Evolutionary conservation across 805 yeast genomes (phyloP).

Genomic region (Middelhovenomyces tepae): DNA sequence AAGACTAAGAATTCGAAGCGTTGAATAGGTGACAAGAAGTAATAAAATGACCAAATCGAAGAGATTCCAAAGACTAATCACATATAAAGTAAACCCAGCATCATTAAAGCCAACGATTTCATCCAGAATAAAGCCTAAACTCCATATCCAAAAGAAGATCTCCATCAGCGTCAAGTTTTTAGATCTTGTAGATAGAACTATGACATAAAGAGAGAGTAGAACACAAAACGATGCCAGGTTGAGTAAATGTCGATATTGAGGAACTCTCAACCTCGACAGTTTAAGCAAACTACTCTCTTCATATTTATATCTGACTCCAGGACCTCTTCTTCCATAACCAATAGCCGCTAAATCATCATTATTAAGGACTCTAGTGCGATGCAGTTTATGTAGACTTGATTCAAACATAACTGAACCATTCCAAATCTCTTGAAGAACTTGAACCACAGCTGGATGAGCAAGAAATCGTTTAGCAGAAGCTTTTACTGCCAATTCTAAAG

Average conservation of each 20-base stretch:
- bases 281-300: slow-evolving; percentile 29
- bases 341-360: slow-evolving; percentile 19
- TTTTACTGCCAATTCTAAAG: slow-evolving; percentile 43
- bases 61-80: slow-evolving; percentile 45
- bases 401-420: slow-evolving; percentile 41
- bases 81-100: slow-evolving; percentile 39
- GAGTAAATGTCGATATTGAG: slow-evolving; percentile 28
- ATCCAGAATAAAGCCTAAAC: slow-evolving; percentile 40
- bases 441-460: slow-evolving; percentile 43
- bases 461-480: slow-evolving; percentile 45
- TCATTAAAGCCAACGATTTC: slow-evolving; percentile 35
- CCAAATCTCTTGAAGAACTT: slow-evolving; percentile 41
- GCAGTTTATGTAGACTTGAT: slow-evolving; percentile 29
- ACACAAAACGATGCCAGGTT: slow-evolving; percentile 25
- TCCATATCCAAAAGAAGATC: slow-evolving; percentile 35
- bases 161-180: slow-evolving; percentile 24
- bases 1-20: slow-evolving; percentile 17
- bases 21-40: slow-evolving; percentile 30
- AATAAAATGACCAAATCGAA: slow-evolving; percentile 37
- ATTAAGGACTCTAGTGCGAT: slow-evolving; percentile 23
- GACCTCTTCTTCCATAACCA: slow-evolving; percentile 26
- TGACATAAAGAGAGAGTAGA: slow-evolving; percentile 25
- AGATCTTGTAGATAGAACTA: slow-evolving; percentile 18
- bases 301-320: slow-evolving; percentile 27
- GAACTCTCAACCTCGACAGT: slow-evolving; percentile 31